Percentiles rank a stretch among this genome's conserved stretches.
These are phyloP conservation scores for Guillardia theta DNA, from an alignment of 78 protist genomes.

Conservation along the genomic window DNA sequence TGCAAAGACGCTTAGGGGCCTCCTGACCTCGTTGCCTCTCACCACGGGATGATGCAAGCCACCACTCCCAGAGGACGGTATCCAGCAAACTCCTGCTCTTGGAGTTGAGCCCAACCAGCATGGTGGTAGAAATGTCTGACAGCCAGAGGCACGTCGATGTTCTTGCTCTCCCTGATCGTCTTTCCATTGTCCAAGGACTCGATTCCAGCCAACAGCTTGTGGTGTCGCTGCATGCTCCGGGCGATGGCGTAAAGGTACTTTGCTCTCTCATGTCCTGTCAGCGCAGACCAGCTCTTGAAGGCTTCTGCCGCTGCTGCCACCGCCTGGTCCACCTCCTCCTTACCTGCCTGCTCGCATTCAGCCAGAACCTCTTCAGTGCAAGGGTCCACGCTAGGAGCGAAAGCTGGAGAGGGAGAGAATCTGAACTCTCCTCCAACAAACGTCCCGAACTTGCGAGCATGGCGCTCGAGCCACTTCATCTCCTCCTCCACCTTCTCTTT, in stretches of 20 bases:
- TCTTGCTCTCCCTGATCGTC: slow-evolving; percentile 32
- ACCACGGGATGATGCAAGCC: slow-evolving; percentile 45
- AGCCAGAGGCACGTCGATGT: not conserved
- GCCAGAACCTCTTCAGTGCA: not conserved
- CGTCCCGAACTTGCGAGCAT: slow-evolving; percentile 36
- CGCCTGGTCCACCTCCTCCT: slow-evolving; percentile 38
- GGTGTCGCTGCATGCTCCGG: slow-evolving; percentile 33
- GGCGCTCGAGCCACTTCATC: slow-evolving; percentile 28
- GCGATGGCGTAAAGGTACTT: slow-evolving; percentile 31
- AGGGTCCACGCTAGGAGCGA: not conserved
- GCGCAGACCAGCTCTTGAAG: not conserved
- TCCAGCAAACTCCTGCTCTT: not conserved
- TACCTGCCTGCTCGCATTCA: not conserved
- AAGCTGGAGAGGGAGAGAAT: too few relatives aligned
- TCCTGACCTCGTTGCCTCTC: too few relatives aligned
- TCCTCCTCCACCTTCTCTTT: too few relatives aligned
- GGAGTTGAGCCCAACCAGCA: slow-evolving; percentile 52
- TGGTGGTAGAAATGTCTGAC: not conserved
- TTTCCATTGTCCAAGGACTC: slow-evolving; percentile 50
- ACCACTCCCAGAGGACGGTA: slow-evolving; percentile 48
- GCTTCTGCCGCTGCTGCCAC: not conserved
- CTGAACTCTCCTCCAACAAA: slow-evolving; percentile 10
- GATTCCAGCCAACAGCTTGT: not conserved
- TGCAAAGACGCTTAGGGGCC: slow-evolving; percentile 37
- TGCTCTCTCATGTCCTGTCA: slow-evolving; percentile 28